Percentiles rank a stretch among this genome's conserved stretches.
These are phyloP conservation scores for Flaveria floridana DNA, from an alignment of 140 eudicot species.

Conservation along the genomic window DNA sequence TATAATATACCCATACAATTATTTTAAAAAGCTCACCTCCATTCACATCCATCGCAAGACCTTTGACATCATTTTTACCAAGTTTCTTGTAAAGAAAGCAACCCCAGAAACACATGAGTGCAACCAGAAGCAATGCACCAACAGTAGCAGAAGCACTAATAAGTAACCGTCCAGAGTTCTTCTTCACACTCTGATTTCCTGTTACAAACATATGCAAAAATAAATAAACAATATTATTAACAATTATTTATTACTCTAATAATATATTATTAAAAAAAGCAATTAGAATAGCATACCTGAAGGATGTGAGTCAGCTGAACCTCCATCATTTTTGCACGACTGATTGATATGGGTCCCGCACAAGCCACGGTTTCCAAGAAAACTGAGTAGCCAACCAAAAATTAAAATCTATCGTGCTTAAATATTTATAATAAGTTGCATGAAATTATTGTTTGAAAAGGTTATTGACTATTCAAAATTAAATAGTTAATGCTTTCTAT, in stretches of 20 bases:
- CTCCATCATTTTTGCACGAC: slow-evolving; percentile 61
- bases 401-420: not conserved
- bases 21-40: slow-evolving; percentile 52
- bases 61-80: slow-evolving; percentile 67
- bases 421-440: slow-evolving; percentile 6
- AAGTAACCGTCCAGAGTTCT: slow-evolving; percentile 72
- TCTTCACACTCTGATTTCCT: slow-evolving; percentile 52
- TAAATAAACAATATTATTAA: not conserved
- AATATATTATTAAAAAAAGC: not conserved
- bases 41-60: slow-evolving; percentile 74
- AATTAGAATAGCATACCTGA: slow-evolving; percentile 46
- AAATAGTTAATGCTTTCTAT: slow-evolving; percentile 4
- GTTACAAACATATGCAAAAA: slow-evolving; percentile 21
- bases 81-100: slow-evolving; percentile 90
- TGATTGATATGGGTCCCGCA: slow-evolving; percentile 74
- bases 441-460: slow-evolving; percentile 3
- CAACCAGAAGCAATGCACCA: slow-evolving; percentile 93
- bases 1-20: slow-evolving; percentile 2
- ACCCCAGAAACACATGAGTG: slow-evolving; percentile 99
- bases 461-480: not conserved
- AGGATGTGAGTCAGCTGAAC: slow-evolving; percentile 49
- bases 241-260: not conserved
- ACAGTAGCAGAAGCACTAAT: slow-evolving; percentile 88
- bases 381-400: slow-evolving; percentile 41
- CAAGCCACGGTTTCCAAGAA: slow-evolving; percentile 80